Evolutionary conservation across 805 yeast species (phyloP).

Genomic region (Sugiyamaella chiloensis): DNA sequence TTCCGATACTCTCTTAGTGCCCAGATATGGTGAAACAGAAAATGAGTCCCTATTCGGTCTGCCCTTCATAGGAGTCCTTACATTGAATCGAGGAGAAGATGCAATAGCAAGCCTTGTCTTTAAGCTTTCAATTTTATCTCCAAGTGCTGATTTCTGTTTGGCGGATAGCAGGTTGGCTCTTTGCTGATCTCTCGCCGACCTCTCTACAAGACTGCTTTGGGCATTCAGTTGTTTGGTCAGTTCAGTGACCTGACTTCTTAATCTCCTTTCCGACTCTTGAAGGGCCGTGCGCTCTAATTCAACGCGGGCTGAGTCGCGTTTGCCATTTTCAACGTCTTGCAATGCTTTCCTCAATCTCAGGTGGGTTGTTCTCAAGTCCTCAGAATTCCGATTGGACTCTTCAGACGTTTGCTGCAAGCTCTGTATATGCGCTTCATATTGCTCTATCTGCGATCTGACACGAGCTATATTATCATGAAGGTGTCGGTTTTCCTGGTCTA

Average conservation of each 20-base stretch:
- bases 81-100: not conserved
- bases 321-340: constrained; percentile 11
- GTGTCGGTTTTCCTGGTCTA: not conserved
- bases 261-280: constrained; percentile 10
- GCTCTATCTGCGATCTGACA: not conserved
- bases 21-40: not conserved
- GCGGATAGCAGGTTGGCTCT: constrained; percentile 4
- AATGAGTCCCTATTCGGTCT: constrained; percentile 1
- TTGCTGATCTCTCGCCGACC: constrained; percentile 16
- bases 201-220: constrained; percentile 10
- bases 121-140: constrained; percentile 17
- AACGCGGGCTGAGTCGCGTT: constrained; percentile 1
- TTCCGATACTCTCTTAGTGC: no score
- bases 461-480: not conserved
- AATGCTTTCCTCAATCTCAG: not conserved
- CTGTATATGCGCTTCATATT: not conserved
- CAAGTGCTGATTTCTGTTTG: constrained; percentile 18
- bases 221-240: constrained; percentile 11
- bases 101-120: constrained; percentile 10
- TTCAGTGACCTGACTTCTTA: constrained; percentile 16
- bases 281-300: constrained; percentile 12
- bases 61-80: not conserved
- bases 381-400: not conserved
- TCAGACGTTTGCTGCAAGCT: not conserved
- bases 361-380: not conserved